Evolutionary conservation across 2,329 filamentous ascomycete species (phyloP).

Genomic region (Nannizziopsis barbatae): DNA sequence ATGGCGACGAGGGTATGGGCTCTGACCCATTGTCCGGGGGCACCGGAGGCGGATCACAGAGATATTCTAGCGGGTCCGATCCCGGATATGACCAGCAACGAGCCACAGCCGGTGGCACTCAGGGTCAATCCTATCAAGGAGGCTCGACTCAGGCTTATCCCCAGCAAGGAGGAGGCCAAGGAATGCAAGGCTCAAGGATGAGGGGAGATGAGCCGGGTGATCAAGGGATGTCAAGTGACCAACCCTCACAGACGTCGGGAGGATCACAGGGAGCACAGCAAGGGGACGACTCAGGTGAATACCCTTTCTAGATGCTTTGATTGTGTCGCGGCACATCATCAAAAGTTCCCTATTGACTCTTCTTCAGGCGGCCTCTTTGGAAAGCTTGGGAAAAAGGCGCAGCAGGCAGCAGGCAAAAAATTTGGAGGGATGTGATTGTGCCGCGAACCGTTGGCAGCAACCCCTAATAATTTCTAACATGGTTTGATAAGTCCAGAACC

Average conservation of each 20-base stretch:
- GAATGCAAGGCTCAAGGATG: slow-evolving; percentile 1
- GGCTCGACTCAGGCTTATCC: slow-evolving; percentile 8
- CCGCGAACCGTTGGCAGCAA: too few species aligned
- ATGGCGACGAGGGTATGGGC: slow-evolving; percentile 9
- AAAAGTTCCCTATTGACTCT: not conserved
- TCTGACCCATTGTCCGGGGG: not conserved
- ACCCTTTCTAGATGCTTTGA: not conserved
- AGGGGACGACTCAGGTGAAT: slow-evolving; percentile 4
- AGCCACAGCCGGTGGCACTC: not conserved
- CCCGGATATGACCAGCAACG: not conserved
- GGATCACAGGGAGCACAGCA: slow-evolving; percentile 5
- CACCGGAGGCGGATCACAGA: not conserved
- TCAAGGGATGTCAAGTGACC: not conserved
- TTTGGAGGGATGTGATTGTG: not conserved
- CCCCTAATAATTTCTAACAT: too few species aligned
- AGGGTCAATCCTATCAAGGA: slow-evolving; percentile 4
- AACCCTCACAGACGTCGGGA: not conserved
- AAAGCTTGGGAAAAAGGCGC: slow-evolving; percentile 10
- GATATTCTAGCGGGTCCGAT: slow-evolving; percentile 3
- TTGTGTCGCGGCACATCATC: not conserved
- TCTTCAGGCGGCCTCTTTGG: slow-evolving; percentile 4
- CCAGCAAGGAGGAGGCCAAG: slow-evolving; percentile 3
- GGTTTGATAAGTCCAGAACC: too few species aligned
- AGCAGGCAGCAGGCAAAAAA: slow-evolving; percentile 7
- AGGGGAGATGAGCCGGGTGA: slow-evolving; percentile 6